Evolutionary conservation across 2,329 filamentous ascomycete species (phyloP).

Genomic region (Fusarium graminum): DNA sequence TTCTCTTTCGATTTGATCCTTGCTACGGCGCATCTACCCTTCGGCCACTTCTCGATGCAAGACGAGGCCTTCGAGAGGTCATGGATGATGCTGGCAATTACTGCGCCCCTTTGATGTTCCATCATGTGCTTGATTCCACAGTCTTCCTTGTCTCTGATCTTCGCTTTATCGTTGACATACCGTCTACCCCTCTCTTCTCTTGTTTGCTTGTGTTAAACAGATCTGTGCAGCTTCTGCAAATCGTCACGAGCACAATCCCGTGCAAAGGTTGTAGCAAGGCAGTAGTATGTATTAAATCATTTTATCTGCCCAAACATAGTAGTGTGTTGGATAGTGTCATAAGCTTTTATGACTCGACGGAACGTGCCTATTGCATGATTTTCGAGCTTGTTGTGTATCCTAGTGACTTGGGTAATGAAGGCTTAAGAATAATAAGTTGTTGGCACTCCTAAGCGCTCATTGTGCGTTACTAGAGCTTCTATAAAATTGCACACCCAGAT

Average conservation of each 20-base stretch:
- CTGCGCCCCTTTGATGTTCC: background rate
- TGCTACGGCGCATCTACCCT: background rate
- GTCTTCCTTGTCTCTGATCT: background rate
- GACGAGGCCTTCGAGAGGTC: conserved; percentile 1
- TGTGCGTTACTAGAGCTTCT: too few species aligned
- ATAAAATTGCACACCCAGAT: too few species aligned
- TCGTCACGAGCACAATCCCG: background rate
- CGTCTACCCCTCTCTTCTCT: background rate
- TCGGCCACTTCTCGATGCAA: background rate
- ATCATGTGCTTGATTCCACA: background rate
- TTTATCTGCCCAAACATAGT: too few species aligned
- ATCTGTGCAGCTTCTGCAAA: background rate
- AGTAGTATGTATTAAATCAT: too few species aligned
- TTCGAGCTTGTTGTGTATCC: too few species aligned
- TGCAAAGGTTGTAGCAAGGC: too few species aligned
- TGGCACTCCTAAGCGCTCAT: too few species aligned
- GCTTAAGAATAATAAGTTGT: too few species aligned
- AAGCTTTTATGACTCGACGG: too few species aligned
- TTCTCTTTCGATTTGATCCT: conserved; percentile 11
- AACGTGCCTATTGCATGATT: too few species aligned
- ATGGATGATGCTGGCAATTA: conserved; percentile 1
- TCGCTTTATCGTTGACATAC: background rate
- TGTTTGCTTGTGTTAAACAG: background rate
- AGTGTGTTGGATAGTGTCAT: too few species aligned
- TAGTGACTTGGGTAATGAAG: too few species aligned